Evolutionary conservation across 2,329 filamentous ascomycete species (phyloP).

Genomic region (Aspergillus fructus): DNA sequence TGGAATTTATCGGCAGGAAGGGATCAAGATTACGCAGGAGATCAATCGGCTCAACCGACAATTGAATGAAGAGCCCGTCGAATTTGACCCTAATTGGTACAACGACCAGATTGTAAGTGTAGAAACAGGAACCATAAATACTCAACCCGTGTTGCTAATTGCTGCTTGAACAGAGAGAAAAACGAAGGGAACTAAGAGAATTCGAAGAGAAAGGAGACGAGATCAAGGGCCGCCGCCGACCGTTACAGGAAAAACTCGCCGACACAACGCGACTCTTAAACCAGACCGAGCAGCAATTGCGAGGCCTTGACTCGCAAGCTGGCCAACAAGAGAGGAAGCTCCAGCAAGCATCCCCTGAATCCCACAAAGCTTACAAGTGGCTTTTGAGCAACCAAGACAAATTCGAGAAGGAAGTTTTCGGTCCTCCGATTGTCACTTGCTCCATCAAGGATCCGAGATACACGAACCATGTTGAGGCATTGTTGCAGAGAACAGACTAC

Average conservation of each 20-base stretch:
- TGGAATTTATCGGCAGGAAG: constrained; percentile 53
- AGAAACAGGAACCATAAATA: neutral
- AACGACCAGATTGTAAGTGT: constrained; percentile 69
- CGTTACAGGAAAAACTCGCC: constrained; percentile 33
- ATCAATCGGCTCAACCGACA: constrained; percentile 66
- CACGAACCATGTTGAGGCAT: constrained; percentile 59
- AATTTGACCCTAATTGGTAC: constrained; percentile 69
- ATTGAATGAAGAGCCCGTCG: constrained; percentile 60
- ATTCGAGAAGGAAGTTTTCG: constrained; percentile 76
- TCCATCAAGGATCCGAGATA: constrained; percentile 72
- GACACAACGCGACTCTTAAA: constrained; percentile 39
- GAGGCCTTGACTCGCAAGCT: constrained; percentile 67
- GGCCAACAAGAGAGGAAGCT: constrained; percentile 73
- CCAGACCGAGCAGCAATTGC: constrained; percentile 51
- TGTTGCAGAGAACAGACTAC: constrained; percentile 55
- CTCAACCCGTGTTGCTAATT: constrained; percentile 24
- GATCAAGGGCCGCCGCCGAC: constrained; percentile 39
- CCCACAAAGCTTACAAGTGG: constrained; percentile 75
- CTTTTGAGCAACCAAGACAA: constrained; percentile 66
- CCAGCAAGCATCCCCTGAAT: constrained; percentile 59
- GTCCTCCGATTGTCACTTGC: constrained; percentile 77
- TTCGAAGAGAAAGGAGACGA: constrained; percentile 40
- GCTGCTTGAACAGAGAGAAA: constrained; percentile 51
- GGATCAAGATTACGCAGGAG: constrained; percentile 51
- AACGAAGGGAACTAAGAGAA: constrained; percentile 45